These are phyloP conservation scores for Arabidopsis hybrid DNA, from an alignment of 441 rosid genomes.

Conservation along the genomic window DNA sequence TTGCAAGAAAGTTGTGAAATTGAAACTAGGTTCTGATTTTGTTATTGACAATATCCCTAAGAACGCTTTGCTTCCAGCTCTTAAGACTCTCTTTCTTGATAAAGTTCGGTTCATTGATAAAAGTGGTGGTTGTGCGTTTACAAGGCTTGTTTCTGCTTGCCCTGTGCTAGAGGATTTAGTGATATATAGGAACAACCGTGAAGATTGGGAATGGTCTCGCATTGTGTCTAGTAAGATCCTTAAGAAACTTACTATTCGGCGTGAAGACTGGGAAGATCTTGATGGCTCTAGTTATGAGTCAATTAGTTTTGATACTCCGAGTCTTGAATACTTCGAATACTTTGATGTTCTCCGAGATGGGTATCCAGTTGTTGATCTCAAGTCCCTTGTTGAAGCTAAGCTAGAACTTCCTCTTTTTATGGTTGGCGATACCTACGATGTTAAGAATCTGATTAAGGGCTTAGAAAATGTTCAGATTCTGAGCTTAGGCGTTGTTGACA, in stretches of 20 bases:
- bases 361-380: background rate
- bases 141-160: background rate
- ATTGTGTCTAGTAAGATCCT: background rate
- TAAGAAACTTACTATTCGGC: background rate
- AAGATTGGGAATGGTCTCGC: background rate
- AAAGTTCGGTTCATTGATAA: background rate
- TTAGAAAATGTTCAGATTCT: background rate
- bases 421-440: background rate
- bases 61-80: background rate
- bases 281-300: background rate
- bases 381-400: slow-evolving; percentile 10
- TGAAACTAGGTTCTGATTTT: slow-evolving; percentile 2
- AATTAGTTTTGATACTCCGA: slow-evolving; percentile 4
- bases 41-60: background rate
- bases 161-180: slow-evolving; percentile 1
- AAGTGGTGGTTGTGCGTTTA: background rate
- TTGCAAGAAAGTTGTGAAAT: slow-evolving; percentile 10
- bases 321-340: slow-evolving; percentile 17
- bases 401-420: background rate
- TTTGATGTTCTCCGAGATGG: background rate
- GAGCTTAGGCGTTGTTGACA: background rate
- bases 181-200: background rate
- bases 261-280: background rate
- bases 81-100: background rate
- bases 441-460: background rate